A percentile compares a stretch with the other conserved stretches of the same genome.
These are phyloP conservation scores for Pseudonitzschia multistriata DNA, from an alignment of 108 stramenopile species.

Conservation along the genomic window DNA sequence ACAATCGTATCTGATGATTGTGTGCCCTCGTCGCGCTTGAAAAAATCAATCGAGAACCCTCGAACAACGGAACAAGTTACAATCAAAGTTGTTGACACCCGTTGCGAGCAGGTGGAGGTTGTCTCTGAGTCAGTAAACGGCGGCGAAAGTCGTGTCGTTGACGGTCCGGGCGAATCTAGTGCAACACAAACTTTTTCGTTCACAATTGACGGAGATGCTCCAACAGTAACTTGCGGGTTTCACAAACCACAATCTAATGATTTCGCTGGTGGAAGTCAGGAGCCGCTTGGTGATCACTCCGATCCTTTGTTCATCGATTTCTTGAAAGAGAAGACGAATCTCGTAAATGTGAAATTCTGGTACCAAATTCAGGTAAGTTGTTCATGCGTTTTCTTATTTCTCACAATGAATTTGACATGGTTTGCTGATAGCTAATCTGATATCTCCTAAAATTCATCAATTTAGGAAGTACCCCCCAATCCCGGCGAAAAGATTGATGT, in stretches of 20 bases:
- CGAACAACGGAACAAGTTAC: neutral
- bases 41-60: neutral
- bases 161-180: neutral
- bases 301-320: neutral
- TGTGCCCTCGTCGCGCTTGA: neutral
- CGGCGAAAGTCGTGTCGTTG: neutral
- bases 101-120: neutral
- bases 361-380: conserved; percentile 8
- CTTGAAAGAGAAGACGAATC: neutral
- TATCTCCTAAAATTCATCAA: no score
- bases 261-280: neutral
- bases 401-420: no score
- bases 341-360: conserved; percentile 1
- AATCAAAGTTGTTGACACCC: neutral
- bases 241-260: neutral
- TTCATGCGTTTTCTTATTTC: no score
- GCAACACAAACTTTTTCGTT: neutral
- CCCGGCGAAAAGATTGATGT: conserved; percentile 4
- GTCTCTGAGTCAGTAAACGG: neutral
- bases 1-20: conserved; percentile 6
- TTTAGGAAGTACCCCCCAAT: neutral
- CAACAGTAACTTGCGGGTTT: conserved; percentile 1
- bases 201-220: neutral
- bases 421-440: no score
- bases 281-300: neutral